Evolutionary conservation across 805 yeast genomes (phyloP).

Genomic region (Lachancea lanzarotensis): DNA sequence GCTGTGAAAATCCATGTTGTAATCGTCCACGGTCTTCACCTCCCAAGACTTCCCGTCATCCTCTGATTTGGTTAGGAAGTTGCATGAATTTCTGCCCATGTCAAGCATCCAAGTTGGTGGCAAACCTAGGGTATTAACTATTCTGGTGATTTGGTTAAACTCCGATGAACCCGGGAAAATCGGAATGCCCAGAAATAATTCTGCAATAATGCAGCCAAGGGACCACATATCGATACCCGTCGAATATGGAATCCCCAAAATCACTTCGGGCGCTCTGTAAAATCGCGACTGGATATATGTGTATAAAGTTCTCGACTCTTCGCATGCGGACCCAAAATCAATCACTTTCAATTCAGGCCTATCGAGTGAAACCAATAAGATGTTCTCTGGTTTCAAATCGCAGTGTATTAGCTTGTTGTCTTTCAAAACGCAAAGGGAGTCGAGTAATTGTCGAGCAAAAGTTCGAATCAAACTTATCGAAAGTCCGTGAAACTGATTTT

Average conservation of each 20-base stretch:
- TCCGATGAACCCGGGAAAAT: constrained; percentile 93
- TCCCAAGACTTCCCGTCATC: constrained; percentile 22
- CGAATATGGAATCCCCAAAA: constrained; percentile 86
- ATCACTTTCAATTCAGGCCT: constrained; percentile 84
- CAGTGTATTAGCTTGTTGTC: constrained; percentile 86
- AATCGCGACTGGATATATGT: constrained; percentile 90
- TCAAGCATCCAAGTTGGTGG: constrained; percentile 98
- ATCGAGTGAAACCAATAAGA: constrained; percentile 61
- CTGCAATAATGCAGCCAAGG: constrained; percentile 86
- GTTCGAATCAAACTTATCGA: constrained; percentile 70
- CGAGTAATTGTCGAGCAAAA: constrained; percentile 74
- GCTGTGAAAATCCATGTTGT: constrained; percentile 31
- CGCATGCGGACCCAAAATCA: constrained; percentile 95
- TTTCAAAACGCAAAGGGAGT: constrained; percentile 73
- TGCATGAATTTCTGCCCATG: constrained; percentile 77
- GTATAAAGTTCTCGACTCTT: constrained; percentile 80
- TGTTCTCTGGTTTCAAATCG: constrained; percentile 95
- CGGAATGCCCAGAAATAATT: constrained; percentile 84
- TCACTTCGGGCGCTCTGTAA: constrained; percentile 91
- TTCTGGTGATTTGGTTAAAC: constrained; percentile 80
- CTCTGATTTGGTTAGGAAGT: constrained; percentile 39
- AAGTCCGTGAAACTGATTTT: constrained; percentile 89
- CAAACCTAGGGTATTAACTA: constrained; percentile 70
- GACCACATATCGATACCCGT: constrained; percentile 98
- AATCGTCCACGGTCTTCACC: constrained; percentile 46